Conservation (phyloP, 1,139 yeast genomes). For the Blastobotrys buckinghamii region DNA sequence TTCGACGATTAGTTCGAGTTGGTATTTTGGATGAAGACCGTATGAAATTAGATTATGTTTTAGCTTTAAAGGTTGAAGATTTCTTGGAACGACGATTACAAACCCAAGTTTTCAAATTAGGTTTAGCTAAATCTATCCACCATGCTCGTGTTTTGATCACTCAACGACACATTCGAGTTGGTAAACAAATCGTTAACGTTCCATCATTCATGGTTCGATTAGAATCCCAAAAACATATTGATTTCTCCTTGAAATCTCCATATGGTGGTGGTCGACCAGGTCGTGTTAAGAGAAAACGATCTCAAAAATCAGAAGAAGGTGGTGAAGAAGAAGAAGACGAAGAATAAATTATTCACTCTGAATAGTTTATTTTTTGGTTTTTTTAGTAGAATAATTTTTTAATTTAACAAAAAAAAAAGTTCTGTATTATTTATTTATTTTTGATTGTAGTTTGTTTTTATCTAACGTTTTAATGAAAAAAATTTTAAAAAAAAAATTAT, state of each 20-base stretch:
- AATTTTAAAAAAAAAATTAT: too few relatives aligned
- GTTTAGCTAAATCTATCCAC: conserved; percentile 99
- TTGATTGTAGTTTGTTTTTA: too few relatives aligned
- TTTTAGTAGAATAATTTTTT: too few relatives aligned
- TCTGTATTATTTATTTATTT: too few relatives aligned
- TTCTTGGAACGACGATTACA: conserved; percentile 99
- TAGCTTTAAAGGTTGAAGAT: conserved; percentile 97
- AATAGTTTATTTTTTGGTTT: too few relatives aligned
- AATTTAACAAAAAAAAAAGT: too few relatives aligned
- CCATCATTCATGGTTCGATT: conserved; percentile 99
- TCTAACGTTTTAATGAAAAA: too few relatives aligned
- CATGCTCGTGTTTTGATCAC: conserved; percentile 99
- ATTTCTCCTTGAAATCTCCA: conserved; percentile 98
- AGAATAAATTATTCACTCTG: conserved; percentile 34
- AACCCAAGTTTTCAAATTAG: conserved; percentile 99
- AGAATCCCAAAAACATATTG: conserved; percentile 99
- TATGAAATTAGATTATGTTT: conserved; percentile 99
- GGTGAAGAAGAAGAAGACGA: conserved; percentile 64
- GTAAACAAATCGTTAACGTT: conserved; percentile 97
- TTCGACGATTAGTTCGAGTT: conserved; percentile 91
- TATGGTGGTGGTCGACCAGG: conserved; percentile 99
- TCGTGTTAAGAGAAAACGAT: conserved; percentile 98
- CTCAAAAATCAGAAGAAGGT: conserved; percentile 56
- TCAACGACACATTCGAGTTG: conserved; percentile 99
- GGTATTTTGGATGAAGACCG: conserved; percentile 99